Evolutionary conservation across 2,329 filamentous ascomycete species (phyloP).

Genomic region (Ophiostoma ips): DNA sequence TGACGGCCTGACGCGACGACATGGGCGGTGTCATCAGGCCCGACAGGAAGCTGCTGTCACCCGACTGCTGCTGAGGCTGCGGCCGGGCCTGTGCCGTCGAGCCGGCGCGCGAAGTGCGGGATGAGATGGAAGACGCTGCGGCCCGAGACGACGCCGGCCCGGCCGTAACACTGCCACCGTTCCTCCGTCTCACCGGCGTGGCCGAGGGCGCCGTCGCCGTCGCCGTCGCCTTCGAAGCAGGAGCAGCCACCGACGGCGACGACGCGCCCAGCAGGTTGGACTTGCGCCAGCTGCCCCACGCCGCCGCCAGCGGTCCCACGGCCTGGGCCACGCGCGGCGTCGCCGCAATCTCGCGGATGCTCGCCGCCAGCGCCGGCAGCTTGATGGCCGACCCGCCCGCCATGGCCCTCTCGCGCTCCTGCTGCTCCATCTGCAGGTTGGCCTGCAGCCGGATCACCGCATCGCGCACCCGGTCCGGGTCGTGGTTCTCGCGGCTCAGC

Average conservation of each 20-base stretch:
- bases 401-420: slow-evolving; percentile 78
- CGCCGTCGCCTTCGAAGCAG: slow-evolving; percentile 15
- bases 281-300: slow-evolving; percentile 87
- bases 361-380: slow-evolving; percentile 53
- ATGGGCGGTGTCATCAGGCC: slow-evolving; percentile 84
- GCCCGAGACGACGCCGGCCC: slow-evolving; percentile 48
- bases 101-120: slow-evolving; percentile 34
- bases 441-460: slow-evolving; percentile 86
- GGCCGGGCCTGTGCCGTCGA: slow-evolving; percentile 24
- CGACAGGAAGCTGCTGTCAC: slow-evolving; percentile 48
- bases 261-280: slow-evolving; percentile 33
- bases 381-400: slow-evolving; percentile 52
- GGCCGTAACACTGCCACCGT: slow-evolving; percentile 24
- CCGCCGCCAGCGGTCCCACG: slow-evolving; percentile 66
- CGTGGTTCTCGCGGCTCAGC: slow-evolving; percentile 59
- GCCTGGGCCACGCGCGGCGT: slow-evolving; percentile 75
- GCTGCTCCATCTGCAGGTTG: slow-evolving; percentile 95
- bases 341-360: slow-evolving; percentile 60
- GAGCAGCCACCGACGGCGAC: slow-evolving; percentile 32
- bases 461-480: slow-evolving; percentile 69
- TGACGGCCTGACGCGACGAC: slow-evolving; percentile 32
- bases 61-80: neutral
- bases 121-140: slow-evolving; percentile 32
- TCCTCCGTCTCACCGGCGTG: slow-evolving; percentile 13
- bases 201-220: slow-evolving; percentile 3